Percentiles rank a stretch among this genome's conserved stretches.
phyloP scores from a whole-genome alignment of 768 basidiomycete species.

The Rhizopogon vinicolor region DNA sequence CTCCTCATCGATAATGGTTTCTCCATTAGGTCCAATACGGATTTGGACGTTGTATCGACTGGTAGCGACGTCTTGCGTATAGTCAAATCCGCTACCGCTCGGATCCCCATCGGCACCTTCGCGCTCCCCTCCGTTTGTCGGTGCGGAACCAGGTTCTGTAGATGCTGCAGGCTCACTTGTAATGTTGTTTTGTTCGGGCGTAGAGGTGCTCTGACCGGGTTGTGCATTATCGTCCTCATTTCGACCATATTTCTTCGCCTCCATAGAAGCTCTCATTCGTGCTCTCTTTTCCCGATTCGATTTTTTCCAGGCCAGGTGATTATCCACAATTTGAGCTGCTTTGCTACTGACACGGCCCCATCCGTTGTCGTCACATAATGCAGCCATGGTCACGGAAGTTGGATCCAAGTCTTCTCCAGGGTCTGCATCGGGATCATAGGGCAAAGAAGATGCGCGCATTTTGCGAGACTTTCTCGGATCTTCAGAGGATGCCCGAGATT shows the following conservation, averaged over 20 bases:
- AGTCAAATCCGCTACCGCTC: slow-evolving; percentile 65
- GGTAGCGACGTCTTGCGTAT: slow-evolving; percentile 55
- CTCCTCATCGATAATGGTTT: slow-evolving; percentile 83
- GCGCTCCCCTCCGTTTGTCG: background rate
- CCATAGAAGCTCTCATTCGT: slow-evolving; percentile 58
- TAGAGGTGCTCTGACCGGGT: slow-evolving; percentile 5
- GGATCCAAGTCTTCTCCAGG: slow-evolving; percentile 79
- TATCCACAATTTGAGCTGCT: slow-evolving; percentile 64
- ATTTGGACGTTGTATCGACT: slow-evolving; percentile 84
- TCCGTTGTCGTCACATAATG: slow-evolving; percentile 72
- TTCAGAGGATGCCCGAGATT: slow-evolving; percentile 12
- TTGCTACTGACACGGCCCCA: slow-evolving; percentile 78
- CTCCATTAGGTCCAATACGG: slow-evolving; percentile 81
- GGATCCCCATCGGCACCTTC: slow-evolving; percentile 31
- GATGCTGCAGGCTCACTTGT: slow-evolving; percentile 9
- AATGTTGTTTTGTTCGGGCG: slow-evolving; percentile 3
- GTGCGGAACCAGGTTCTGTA: slow-evolving; percentile 7
- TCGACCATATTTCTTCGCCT: slow-evolving; percentile 72
- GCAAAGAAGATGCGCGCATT: slow-evolving; percentile 42
- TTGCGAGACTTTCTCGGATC: slow-evolving; percentile 31
- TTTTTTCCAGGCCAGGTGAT: slow-evolving; percentile 69
- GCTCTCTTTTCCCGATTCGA: slow-evolving; percentile 63
- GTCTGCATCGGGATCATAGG: slow-evolving; percentile 55
- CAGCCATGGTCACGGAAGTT: slow-evolving; percentile 80
- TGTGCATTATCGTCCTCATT: slow-evolving; percentile 43